Evolutionary conservation across 306 rosid species (phyloP).

Genomic region (Amphicarpaea edgeworthii): DNA sequence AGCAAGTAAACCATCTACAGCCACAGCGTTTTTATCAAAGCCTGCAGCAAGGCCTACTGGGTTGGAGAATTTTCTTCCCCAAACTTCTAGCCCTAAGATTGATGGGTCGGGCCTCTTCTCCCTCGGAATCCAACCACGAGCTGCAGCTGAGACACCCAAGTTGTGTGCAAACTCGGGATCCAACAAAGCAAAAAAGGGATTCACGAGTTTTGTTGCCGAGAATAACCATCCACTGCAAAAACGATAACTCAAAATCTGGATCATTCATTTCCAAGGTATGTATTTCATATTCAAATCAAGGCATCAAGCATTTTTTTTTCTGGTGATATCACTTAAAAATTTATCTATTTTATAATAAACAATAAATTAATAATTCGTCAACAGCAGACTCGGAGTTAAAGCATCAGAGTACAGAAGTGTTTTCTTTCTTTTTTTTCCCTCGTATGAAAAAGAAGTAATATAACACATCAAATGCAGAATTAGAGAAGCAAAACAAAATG

Average conservation of each 20-base stretch:
- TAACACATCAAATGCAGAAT: neutral
- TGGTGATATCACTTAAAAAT: conserved; percentile 17
- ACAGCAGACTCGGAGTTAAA: conserved; percentile 4
- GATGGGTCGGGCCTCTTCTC: conserved; percentile 89
- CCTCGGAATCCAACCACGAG: conserved; percentile 97
- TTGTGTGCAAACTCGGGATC: conserved; percentile 92
- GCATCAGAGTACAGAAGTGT: neutral
- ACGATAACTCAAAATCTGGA: conserved; percentile 45
- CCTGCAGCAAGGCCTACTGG: conserved; percentile 99
- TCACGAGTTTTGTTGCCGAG: conserved; percentile 90
- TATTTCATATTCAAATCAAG: conserved; percentile 26
- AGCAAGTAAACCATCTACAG: conserved; percentile 89
- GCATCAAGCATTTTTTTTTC: neutral
- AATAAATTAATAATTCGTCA: conserved; percentile 26
- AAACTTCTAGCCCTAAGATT: conserved; percentile 81
- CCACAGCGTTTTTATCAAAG: conserved; percentile 96
- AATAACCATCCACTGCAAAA: conserved; percentile 94
- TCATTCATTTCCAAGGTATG: conserved; percentile 34
- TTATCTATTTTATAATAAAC: neutral
- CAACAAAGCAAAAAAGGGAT: conserved; percentile 91
- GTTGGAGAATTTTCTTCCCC: conserved; percentile 98
- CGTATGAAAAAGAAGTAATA: conserved; percentile 2
- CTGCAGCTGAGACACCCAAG: conserved; percentile 88
- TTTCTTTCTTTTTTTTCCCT: neutral
- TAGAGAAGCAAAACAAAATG: conserved; percentile 36